Evolutionary conservation across 1,139 yeast genomes (phyloP), one percentile per base, ranked within the genome.

Genomic region (Spathaspora sp.): DNA sequence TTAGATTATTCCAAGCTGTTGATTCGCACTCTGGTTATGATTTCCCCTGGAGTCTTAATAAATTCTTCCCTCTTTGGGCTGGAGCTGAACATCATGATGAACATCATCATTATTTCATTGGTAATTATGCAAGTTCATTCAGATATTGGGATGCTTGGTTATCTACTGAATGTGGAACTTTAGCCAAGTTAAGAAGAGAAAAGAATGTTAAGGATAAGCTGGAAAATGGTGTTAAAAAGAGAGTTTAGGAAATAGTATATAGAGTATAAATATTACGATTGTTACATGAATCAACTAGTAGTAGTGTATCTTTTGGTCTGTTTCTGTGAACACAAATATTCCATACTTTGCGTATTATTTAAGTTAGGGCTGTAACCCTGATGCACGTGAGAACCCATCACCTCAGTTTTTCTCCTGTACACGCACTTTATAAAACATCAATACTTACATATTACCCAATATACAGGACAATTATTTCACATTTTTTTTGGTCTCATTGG

Each of bases 61-160:
- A 90, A 61, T 83, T 90, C 68, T 64, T 91, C 49, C 97, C 97
- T 33, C 80, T 91, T 70, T 91, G 98, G 98, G 96, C 98, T 15
- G 98, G 98, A 49, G 97, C 98, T 17, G 97, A 89, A 59, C 98
- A 91, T 67, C 98, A 91, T 64, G 98, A 91, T 64, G 89, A 88
- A 63, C 98, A 91, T 66, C 98, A 91, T 66, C 96, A 89, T 63
- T 89, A 84, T 69, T 91, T 91, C 68, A 85, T 82, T 56, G 97
- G 97, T 48, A 89, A 90, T 70, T 91, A 89, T 65, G 95, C 97
- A 23, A 86, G 95, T 47, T 83, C 93, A 31, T 91, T 91, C 78
- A 82, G 97, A 70, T 88, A 95, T 87, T 89, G 96, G 95, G 98
- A 91, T 70, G 84, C 73, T 64, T 58, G 82, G 51, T 72, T 91